Conservation (phyloP, 257 asterid species). For the Scutellaria barbata region DNA sequence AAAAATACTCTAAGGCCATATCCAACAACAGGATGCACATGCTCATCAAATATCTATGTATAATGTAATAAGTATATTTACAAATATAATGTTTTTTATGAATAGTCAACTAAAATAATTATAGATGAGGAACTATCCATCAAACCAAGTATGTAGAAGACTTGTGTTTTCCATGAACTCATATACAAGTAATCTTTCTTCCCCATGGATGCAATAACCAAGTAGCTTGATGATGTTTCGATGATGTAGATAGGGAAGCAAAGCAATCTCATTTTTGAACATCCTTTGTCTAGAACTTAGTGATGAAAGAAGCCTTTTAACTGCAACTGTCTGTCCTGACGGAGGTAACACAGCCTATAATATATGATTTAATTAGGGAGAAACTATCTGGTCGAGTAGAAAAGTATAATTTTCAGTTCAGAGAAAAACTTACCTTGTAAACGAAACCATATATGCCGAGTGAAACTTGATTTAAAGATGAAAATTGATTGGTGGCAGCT, state of each 20-base stretch:
- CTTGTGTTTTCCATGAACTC: constrained; percentile 36
- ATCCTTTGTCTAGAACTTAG: not conserved
- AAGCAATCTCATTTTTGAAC: constrained; percentile 24
- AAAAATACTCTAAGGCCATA: too few species aligned
- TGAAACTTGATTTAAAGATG: too few species aligned
- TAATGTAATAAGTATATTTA: too few species aligned
- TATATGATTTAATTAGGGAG: not conserved
- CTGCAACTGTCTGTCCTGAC: constrained; percentile 30
- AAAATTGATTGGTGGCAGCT: too few species aligned
- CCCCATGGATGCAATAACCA: constrained; percentile 38
- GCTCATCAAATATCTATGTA: not conserved
- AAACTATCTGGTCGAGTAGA: not conserved
- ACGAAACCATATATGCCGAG: too few species aligned
- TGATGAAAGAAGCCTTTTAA: constrained; percentile 12
- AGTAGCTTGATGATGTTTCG: constrained; percentile 33
- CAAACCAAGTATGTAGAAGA: not conserved
- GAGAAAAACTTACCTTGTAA: too few species aligned
- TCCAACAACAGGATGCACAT: too few species aligned
- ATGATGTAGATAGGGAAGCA: constrained; percentile 29
- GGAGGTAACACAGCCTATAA: constrained; percentile 35
- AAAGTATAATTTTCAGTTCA: too few species aligned
- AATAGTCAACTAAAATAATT: too few species aligned
- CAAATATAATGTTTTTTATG: too few species aligned
- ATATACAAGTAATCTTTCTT: constrained; percentile 27
- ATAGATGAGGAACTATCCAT: constrained; percentile 11